phyloP scores from a whole-genome alignment of 305 asterid species.

The Fraxinus sp. region DNA sequence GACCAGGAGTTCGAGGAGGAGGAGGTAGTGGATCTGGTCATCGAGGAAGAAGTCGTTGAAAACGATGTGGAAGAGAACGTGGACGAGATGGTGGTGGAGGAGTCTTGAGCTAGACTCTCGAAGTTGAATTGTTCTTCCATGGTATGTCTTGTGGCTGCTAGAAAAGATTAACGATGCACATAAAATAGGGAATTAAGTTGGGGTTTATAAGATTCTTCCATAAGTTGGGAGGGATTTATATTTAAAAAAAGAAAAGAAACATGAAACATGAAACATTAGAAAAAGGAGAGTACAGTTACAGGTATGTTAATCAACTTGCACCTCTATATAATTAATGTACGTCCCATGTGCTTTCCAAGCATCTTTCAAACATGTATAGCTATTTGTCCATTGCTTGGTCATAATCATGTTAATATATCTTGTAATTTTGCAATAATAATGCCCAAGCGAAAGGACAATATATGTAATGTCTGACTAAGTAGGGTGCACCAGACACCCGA shows the following conservation, averaged over 20 bases:
- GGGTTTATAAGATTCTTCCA: slow-evolving; percentile 32
- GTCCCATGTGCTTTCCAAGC: not conserved
- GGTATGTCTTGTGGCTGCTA: slow-evolving; percentile 20
- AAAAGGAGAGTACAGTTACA: not conserved
- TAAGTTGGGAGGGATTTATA: slow-evolving; percentile 17
- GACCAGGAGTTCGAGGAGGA: slow-evolving; percentile 2
- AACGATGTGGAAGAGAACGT: not conserved
- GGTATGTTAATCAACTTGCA: not conserved
- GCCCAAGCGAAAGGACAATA: no score
- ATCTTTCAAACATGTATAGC: not conserved
- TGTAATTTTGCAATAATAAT: not conserved
- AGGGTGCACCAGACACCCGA: not conserved
- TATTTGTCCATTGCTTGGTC: not conserved
- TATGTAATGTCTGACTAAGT: not conserved
- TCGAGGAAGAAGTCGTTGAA: slow-evolving; percentile 2
- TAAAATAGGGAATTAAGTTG: slow-evolving; percentile 30
- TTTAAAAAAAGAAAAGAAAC: slow-evolving; percentile 24
- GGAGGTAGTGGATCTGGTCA: slow-evolving; percentile 24
- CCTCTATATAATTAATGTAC: not conserved
- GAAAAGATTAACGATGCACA: slow-evolving; percentile 35
- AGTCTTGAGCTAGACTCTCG: slow-evolving; percentile 33
- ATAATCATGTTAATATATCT: not conserved
- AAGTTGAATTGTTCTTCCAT: slow-evolving; percentile 51
- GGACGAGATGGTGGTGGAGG: slow-evolving; percentile 19
- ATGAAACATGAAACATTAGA: not conserved